Base-by-base conservation (phyloP, 1,139 yeast species). In the Candida dubliniensis region DNA sequence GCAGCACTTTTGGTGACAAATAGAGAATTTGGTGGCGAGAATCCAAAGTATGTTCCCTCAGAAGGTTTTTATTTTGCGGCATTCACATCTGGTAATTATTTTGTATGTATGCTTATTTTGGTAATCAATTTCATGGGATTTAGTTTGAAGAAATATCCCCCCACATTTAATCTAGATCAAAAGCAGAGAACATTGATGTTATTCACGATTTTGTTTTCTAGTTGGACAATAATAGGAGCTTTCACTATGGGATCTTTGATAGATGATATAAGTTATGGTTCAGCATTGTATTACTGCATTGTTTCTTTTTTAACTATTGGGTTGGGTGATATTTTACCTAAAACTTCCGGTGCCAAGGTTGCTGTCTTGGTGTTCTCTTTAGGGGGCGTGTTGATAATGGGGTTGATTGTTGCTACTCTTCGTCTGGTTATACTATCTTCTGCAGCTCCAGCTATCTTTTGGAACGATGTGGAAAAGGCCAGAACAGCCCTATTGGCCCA, bases 11-110 rank as follows among this genome's bases (percentile, higher is more conserved):
- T 81, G 48, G 56, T 63, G 36, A 62, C 59, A 41, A 67, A 58
- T 55, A 51, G 36, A 31, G 46, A 49, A 7, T 55, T 55, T 34
- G 47, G 47, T 36, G 55, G 53, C 13, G 42, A 43, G 2, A 36
- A 48, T 37, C 43, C 57, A 2, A 30, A 45, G 10, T 65, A 60
- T 46, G 27, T 26, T 1, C 60, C 71, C 3, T 74, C 88, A 0
- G 84, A 80, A 52, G 96, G 95, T 1, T 89, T 77, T 56, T 89
- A 90, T 88, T 84, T 75, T 60, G 95, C 89, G 0, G 77, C 78
- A 0, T 67, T 84, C 49, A 85, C 95, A 0, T 73, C 81, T 2
- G 67, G 72, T 1, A 61, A 86, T 29, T 88, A 89, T 60, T 74
- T 79, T 47, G 37, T 64, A 3, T 84, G 90, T 51, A 74, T 82